Conservation (phyloP, 768 basidiomycete genomes). For the Pleurotus tuber-regium region DNA sequence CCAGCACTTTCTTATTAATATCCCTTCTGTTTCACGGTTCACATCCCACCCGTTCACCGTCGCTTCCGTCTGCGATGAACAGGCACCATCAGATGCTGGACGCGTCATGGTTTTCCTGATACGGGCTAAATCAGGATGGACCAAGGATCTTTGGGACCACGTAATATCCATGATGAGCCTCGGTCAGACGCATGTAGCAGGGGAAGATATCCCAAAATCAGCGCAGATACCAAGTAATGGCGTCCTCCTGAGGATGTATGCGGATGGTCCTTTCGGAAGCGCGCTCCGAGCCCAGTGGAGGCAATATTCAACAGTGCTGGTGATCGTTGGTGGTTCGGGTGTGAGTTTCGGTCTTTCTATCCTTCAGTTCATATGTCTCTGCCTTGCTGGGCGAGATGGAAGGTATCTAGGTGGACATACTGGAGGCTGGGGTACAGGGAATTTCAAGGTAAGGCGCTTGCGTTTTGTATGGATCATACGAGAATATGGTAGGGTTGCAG, state of each 20-base stretch:
- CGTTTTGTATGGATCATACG: slow-evolving; percentile 77
- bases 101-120: slow-evolving; percentile 63
- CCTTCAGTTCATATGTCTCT: slow-evolving; percentile 60
- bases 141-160: slow-evolving; percentile 59
- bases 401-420: slow-evolving; percentile 42
- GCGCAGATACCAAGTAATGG: slow-evolving; percentile 39
- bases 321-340: slow-evolving; percentile 73
- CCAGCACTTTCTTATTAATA: slow-evolving; percentile 71
- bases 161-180: slow-evolving; percentile 35
- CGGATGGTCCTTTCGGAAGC: slow-evolving; percentile 74
- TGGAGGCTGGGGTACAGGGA: slow-evolving; percentile 40
- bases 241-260: slow-evolving; percentile 50
- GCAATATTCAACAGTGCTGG: slow-evolving; percentile 52
- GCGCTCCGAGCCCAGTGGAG: slow-evolving; percentile 58
- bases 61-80: slow-evolving; percentile 54
- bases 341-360: slow-evolving; percentile 70
- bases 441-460: slow-evolving; percentile 48
- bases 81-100: slow-evolving; percentile 41
- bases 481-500: slow-evolving; percentile 61
- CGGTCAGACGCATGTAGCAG: slow-evolving; percentile 22
- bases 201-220: slow-evolving; percentile 28
- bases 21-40: slow-evolving; percentile 61
- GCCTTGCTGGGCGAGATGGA: slow-evolving; percentile 55
- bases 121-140: slow-evolving; percentile 70
- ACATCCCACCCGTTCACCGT: slow-evolving; percentile 75